phyloP scores from a whole-genome alignment of 2,329 filamentous ascomycete species.

The Gremmenia infestans region DNA sequence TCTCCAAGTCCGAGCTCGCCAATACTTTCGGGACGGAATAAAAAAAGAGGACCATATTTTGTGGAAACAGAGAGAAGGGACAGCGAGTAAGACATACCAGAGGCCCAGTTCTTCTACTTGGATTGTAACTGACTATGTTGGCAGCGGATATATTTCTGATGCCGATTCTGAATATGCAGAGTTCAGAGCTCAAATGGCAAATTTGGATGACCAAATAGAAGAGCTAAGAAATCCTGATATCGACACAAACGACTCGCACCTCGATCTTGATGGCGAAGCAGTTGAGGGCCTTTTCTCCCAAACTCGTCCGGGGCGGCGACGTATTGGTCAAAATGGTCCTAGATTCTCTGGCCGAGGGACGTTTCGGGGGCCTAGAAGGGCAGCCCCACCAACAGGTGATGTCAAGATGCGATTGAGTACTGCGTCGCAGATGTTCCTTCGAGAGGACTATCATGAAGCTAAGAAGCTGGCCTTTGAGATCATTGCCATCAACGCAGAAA shows the following conservation, averaged over 20 bases:
- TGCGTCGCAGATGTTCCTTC: conserved; percentile 64
- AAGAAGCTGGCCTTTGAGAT: conserved; percentile 55
- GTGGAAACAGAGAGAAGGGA: not conserved
- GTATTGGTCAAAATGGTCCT: conserved; percentile 2
- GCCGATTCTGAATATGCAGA: conserved; percentile 40
- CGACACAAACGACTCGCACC: not conserved
- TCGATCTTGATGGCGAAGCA: conserved; percentile 6
- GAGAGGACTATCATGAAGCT: conserved; percentile 55
- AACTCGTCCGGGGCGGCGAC: not conserved
- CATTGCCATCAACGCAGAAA: conserved; percentile 64
- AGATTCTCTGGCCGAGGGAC: conserved; percentile 4
- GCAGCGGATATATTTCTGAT: conserved; percentile 23
- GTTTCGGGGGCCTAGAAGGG: conserved; percentile 42
- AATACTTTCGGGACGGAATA: not conserved
- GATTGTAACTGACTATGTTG: not conserved
- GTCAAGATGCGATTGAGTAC: conserved; percentile 63
- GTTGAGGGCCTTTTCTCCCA: not conserved
- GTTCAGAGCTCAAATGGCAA: conserved; percentile 36
- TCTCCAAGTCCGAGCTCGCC: not conserved
- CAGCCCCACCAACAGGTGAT: conserved; percentile 64
- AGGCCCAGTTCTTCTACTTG: no score
- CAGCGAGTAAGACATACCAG: not conserved
- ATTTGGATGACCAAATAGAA: conserved; percentile 31
- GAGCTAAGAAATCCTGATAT: conserved; percentile 6
- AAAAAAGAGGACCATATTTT: not conserved